Evolutionary conservation across 495 filamentous ascomycete genomes (phyloP).

Genomic region (Astrothelium macrocarpum): DNA sequence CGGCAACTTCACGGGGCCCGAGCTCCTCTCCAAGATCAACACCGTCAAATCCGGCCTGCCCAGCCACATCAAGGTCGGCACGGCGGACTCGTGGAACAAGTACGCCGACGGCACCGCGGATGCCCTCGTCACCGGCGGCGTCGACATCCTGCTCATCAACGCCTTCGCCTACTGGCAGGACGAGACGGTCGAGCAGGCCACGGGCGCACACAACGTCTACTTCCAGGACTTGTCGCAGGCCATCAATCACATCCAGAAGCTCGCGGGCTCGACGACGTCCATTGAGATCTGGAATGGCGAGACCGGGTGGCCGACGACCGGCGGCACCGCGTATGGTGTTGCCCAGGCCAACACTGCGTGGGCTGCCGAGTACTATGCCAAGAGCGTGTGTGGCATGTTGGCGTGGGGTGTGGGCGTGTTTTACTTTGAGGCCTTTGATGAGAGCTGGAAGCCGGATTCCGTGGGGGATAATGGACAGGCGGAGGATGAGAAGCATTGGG

Average conservation of each 20-base stretch:
- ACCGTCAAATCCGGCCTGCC: constrained; percentile 46
- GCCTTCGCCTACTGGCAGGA: constrained; percentile 85
- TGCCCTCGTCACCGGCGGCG: constrained; percentile 48
- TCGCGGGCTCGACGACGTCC: constrained; percentile 44
- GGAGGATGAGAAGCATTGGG: constrained; percentile 71
- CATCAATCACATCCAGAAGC: constrained; percentile 54
- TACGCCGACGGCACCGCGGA: constrained; percentile 65
- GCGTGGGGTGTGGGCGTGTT: constrained; percentile 69
- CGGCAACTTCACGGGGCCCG: constrained; percentile 52
- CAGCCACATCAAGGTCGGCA: constrained; percentile 52
- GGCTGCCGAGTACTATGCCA: constrained; percentile 53
- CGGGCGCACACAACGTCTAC: constrained; percentile 62
- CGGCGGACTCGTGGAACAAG: constrained; percentile 78
- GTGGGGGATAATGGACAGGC: constrained; percentile 56
- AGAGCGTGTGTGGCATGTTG: constrained; percentile 61
- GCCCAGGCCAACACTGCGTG: constrained; percentile 53
- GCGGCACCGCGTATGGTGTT: constrained; percentile 53
- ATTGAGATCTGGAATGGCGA: constrained; percentile 69
- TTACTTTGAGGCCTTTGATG: constrained; percentile 77
- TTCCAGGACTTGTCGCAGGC: constrained; percentile 67
- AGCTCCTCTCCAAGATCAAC: constrained; percentile 55
- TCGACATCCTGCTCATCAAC: constrained; percentile 64
- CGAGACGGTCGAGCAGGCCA: constrained; percentile 50
- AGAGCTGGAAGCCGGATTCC: constrained; percentile 67
- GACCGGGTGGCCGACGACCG: constrained; percentile 56